Conservation (phyloP, 2,329 filamentous ascomycete genomes). For the Botryotinia narcissicola region DNA sequence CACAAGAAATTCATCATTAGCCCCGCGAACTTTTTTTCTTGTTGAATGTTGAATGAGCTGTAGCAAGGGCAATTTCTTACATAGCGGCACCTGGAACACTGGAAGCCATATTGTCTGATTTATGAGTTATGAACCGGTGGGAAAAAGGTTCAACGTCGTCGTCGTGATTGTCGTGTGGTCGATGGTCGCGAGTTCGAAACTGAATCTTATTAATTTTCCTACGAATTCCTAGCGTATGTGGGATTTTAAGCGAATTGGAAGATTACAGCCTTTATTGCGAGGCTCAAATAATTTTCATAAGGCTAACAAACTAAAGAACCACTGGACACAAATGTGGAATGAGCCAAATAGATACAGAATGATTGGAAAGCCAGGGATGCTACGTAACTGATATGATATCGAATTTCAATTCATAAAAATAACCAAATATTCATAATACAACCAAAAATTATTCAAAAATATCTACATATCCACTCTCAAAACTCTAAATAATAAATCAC, state of each 20-base stretch:
- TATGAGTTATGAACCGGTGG: conserved; percentile 35
- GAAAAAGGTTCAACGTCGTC: conserved; percentile 32
- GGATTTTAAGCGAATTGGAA: conserved; percentile 13
- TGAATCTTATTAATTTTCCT: conserved; percentile 9
- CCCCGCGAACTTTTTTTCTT: conserved; percentile 19
- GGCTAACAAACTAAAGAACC: neutral
- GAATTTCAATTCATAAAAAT: neutral
- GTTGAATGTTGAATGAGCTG: conserved; percentile 3
- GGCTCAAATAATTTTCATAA: neutral
- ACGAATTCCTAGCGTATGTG: conserved; percentile 18
- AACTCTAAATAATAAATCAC: neutral
- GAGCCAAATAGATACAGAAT: neutral
- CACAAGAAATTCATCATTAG: conserved; percentile 22
- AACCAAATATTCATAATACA: neutral
- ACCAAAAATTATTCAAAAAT: conserved; percentile 1
- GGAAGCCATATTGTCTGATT: conserved; percentile 41
- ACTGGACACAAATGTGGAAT: neutral
- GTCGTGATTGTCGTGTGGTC: conserved; percentile 25
- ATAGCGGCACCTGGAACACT: conserved; percentile 41
- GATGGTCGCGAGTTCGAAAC: conserved; percentile 18
- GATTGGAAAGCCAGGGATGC: neutral
- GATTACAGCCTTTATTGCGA: conserved; percentile 3
- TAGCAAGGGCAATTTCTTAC: conserved; percentile 32
- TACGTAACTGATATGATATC: conserved; percentile 9
- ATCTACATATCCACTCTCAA: neutral